Evolutionary conservation across 768 basidiomycete genomes (phyloP).

Genomic region (Mycena leptocephala): DNA sequence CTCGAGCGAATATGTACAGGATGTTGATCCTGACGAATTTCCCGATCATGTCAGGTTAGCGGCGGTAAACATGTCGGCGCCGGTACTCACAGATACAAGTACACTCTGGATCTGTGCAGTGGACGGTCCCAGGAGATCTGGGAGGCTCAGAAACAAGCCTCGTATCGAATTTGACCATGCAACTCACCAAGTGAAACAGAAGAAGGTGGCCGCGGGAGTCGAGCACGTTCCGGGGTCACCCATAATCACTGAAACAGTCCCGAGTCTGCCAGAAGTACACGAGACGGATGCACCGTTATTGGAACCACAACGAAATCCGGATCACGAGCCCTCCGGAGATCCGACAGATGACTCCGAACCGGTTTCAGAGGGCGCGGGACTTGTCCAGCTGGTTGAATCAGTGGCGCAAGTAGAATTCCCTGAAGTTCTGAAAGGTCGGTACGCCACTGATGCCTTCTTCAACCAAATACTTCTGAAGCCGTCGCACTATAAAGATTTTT

Average conservation of each 20-base stretch:
- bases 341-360: no score
- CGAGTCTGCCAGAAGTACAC: no score
- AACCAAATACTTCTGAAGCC: conserved; percentile 40
- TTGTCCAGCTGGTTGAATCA: neutral
- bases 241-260: no score
- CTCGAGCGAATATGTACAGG: conserved; percentile 17
- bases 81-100: neutral
- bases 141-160: neutral
- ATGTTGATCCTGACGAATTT: neutral
- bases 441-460: conserved; percentile 50
- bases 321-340: no score
- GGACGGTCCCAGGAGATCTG: neutral
- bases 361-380: neutral
- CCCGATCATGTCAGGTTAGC: neutral
- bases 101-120: neutral
- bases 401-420: conserved; percentile 2
- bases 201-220: neutral
- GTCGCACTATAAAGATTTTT: conserved; percentile 44
- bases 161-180: neutral
- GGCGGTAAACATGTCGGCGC: neutral
- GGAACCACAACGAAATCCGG: no score
- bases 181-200: neutral
- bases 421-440: conserved; percentile 19
- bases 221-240: neutral
- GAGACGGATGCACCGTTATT: no score